Evolutionary conservation across 805 yeast species (phyloP), one percentile per base, ranked within the genome.

Genomic region (Pichia exigua): DNA sequence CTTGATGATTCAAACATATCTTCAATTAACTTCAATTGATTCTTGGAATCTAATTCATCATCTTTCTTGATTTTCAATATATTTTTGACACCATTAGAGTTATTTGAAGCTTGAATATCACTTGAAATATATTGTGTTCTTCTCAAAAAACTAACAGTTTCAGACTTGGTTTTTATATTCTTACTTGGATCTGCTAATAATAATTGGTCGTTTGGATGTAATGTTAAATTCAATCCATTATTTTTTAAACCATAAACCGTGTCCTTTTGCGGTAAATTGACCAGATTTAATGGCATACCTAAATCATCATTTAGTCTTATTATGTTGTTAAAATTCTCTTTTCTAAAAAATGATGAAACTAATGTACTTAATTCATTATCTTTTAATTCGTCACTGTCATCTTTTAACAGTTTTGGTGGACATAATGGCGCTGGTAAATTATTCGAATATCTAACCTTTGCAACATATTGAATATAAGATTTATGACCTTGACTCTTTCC

Each of bases 101-200:
- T 61, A 20, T 51, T 59, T 18, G 35, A 10, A 5, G 57, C 49
- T 27, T 47, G 46, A 26, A 43, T 47, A 48, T 80, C 83, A 39
- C 86, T 81, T 12, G 95, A 79, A 53, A 89, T 85, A 65, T 92
- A 92, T 65, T 94, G 98, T 0, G 99, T 92, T 71, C 98, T 82
- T 72, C 97, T 83, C 65, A 92, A 75, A 69, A 92, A 91, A n/a
- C 69, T 62, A 26, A 69, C 73, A 42, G 52, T 53, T 28, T 65
- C 66, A 12, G 64, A 59, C 44, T 64, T 54, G 62, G 78, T 52
- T 65, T 63, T 66, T 53, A 73, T 71, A 21, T 76, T 73, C 24
- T 77, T 74, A 3, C 78, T 80, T 24, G 97, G 96, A 64, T 90
- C 97, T 63, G 89, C 79, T 50, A 94, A 74, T 47, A 92, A 73